Evolutionary conservation across 176 grass and related monocot genomes (phyloP), one percentile per base, ranked within the genome.

Genomic region (Dactylis glomerata): DNA sequence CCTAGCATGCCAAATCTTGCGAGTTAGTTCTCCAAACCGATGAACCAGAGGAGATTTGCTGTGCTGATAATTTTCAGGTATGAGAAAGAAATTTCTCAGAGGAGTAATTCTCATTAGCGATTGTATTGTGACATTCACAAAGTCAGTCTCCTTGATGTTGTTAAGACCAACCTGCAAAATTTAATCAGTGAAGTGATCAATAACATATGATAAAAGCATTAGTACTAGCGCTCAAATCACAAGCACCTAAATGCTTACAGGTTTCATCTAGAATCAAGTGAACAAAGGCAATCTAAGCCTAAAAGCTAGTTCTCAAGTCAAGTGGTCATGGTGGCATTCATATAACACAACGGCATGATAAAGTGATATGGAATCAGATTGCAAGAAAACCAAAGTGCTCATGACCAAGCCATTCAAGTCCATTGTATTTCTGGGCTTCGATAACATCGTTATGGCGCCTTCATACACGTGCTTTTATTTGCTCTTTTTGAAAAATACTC

Each of bases 61-160:
- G 76, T 94, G 91, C 81, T 89, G 83, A 75, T 98, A 98, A 82
- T 98, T 98, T 85, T 95, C 91, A 73, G 93, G 96, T 40, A 98
- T 98, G 57, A 98, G 91, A 89, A 98, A 98, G 86, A 98, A 98
- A 85, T 98, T 98, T 82, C 96, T 93, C 83, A 98, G 79, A 83
- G 96, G 96, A 27, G 96, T 95, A 46, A 98, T 84, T 84, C 96
- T 92, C 96, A 98, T 98, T 64, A 98, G 79, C 30, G 96, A 95
- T 62, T 98, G 96, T 86, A 95, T 98, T 77, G 96, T 98, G 73
- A 95, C 96, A 64, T 98, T 98, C 62, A 98, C 81, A 89, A 98
- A 98, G 64, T 98, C 96, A 42, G 96, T 98, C 86, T 98, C 96
- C 85, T 98, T 93, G 49, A 98, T 98, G 83, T 98, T 98, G 82